phyloP scores from a whole-genome alignment of 768 basidiomycete genomes.

The Mycena crocata region DNA sequence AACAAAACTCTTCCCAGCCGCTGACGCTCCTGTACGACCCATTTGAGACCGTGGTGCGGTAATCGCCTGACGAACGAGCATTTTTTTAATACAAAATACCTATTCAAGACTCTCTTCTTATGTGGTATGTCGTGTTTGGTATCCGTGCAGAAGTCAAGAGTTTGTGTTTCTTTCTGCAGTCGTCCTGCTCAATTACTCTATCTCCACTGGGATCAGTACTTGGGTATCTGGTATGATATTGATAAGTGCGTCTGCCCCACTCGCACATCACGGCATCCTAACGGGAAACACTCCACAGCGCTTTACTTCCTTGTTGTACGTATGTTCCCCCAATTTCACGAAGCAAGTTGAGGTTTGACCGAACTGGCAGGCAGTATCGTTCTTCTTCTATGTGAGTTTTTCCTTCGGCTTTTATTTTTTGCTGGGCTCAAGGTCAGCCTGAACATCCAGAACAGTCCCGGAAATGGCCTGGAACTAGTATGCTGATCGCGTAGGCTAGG shows the following conservation, averaged over 20 bases:
- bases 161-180: neutral
- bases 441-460: too few species aligned
- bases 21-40: conserved; percentile 3
- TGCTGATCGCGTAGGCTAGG: too few species aligned
- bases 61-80: neutral
- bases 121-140: neutral
- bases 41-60: neutral
- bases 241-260: neutral
- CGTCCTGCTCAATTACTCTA: neutral
- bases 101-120: neutral
- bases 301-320: neutral
- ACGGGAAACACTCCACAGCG: neutral
- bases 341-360: too few species aligned
- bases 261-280: neutral
- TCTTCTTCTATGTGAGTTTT: conserved; percentile 5
- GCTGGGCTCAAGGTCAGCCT: too few species aligned
- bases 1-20: too few species aligned
- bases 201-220: neutral
- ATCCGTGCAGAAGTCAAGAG: too few species aligned
- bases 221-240: neutral
- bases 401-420: too few species aligned
- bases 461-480: too few species aligned
- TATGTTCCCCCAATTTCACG: neutral
- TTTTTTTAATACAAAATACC: neutral
- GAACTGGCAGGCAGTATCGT: neutral